Evolutionary conservation across 2,329 filamentous ascomycete species (phyloP).

Genomic region (Talaromyces piceae): DNA sequence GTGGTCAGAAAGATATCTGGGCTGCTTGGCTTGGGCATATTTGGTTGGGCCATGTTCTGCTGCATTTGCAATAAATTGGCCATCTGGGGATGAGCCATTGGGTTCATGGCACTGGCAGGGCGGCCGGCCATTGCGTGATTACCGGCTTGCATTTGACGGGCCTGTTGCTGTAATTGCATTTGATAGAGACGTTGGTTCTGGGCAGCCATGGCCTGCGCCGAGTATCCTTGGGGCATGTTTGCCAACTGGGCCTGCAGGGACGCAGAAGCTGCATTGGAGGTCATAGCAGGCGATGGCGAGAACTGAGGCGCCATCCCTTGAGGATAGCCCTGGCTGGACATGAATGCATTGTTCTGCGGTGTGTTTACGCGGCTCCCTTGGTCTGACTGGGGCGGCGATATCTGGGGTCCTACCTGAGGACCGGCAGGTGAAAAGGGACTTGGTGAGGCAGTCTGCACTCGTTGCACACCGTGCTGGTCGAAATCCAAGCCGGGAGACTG

Average conservation of each 20-base stretch:
- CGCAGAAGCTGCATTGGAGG: constrained; percentile 31
- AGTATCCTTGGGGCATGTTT: constrained; percentile 44
- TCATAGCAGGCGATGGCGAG: constrained; percentile 31
- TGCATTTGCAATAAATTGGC: constrained; percentile 45
- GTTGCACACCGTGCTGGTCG: constrained; percentile 58
- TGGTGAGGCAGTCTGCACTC: constrained; percentile 85
- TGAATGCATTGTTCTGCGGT: constrained; percentile 65
- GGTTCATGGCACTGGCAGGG: constrained; percentile 26
- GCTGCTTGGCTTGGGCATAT: constrained; percentile 33
- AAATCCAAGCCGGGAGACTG: constrained; percentile 84
- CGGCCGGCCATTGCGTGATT: constrained; percentile 31
- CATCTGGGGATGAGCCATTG: constrained; percentile 35
- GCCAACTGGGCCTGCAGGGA: constrained; percentile 44
- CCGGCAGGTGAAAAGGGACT: constrained; percentile 78
- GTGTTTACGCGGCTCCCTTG: constrained; percentile 59
- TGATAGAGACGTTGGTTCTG: constrained; percentile 68
- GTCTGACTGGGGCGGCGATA: constrained; percentile 70
- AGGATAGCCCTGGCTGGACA: constrained; percentile 43
- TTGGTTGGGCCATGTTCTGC: constrained; percentile 35
- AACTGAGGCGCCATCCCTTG: constrained; percentile 38
- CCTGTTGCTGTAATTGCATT: constrained; percentile 72
- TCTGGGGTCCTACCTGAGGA: constrained; percentile 63
- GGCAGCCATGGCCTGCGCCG: constrained; percentile 56
- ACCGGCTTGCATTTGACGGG: constrained; percentile 51
- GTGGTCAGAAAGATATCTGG: constrained; percentile 69